Base-by-base conservation (phyloP, 73 alveolate genomes). In the Tetrahymena malaccensis region DNA sequence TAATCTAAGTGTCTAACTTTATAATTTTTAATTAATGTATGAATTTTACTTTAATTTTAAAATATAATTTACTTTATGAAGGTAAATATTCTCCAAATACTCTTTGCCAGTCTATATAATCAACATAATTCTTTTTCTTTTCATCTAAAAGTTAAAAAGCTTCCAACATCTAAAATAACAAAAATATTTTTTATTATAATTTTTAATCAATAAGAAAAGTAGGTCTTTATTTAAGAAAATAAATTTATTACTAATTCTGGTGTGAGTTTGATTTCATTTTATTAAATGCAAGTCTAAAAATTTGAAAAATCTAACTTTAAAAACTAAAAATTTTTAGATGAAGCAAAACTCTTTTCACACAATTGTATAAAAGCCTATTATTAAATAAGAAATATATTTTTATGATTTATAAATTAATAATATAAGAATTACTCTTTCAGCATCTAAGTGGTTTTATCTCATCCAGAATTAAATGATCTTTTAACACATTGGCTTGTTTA, bases 1-100 rank as follows among this genome's bases (percentile, higher is more conserved):
- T 93, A 94, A 94, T 96, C 93, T 55, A 93, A 35, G 40, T 96
- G 96, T n/a, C 96, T 56, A 95, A 85, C 94, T 96, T 34, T 19
- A 55, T 22, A 10, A 22, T 50, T 70, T 19, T 25, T 27, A 70
- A 70, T 25, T 0, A 25, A 22, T 2, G 0, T 25, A 11, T 31
- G 6, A n/a, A n/a, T 31, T n/a, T 10, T 31, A 11, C 10, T 22
- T 1, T 11, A 25, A 7, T 27, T 22, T 22, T n/a, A 22, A 70
- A 7, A 12, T 58, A 31, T 6, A 27, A 40, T 40, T 0, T 70
- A 70, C 89, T 70, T 70, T 70, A 70, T 8, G 89, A 70, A 8
- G 89, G 89, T 31, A 70, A 33, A 33, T 70, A 70, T 70, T 70
- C 89, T 70, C 89, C 89, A 70, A 70, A 70, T 0, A 70, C 89